A percentile compares a stretch with the other conserved stretches of the same genome.
Conservation (phyloP, 495 filamentous ascomycete genomes). For the Xylaria nigripes region DNA sequence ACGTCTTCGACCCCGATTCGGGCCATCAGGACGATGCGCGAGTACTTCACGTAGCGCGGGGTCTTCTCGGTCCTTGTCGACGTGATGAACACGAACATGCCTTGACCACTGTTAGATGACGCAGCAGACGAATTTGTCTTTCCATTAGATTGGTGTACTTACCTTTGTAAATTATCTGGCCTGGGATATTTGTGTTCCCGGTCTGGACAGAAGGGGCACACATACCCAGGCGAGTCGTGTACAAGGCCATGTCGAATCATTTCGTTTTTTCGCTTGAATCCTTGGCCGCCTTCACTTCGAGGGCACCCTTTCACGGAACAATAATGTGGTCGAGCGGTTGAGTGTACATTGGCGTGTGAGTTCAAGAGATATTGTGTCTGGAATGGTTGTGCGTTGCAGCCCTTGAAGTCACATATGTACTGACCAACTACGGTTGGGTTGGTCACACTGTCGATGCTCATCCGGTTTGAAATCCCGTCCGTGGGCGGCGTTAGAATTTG, state of each 20-base stretch:
- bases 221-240: conserved; percentile 90
- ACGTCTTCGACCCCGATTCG: conserved; percentile 71
- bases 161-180: conserved; percentile 97
- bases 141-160: conserved; percentile 20
- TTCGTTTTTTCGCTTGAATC: conserved; percentile 98
- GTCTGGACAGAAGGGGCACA: conserved; percentile 95
- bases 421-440: conserved; percentile 29
- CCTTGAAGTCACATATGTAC: conserved; percentile 43
- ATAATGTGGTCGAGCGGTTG: conserved; percentile 81
- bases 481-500: conserved; percentile 31
- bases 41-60: conserved; percentile 69
- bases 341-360: conserved; percentile 97
- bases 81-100: conserved; percentile 82
- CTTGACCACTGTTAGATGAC: conserved; percentile 36
- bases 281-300: conserved; percentile 75
- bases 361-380: conserved; percentile 77
- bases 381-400: conserved; percentile 78
- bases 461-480: conserved; percentile 34
- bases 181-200: conserved; percentile 93
- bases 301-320: conserved; percentile 76
- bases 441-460: conserved; percentile 44
- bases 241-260: conserved; percentile 98
- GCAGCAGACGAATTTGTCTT: neutral
- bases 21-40: conserved; percentile 75
- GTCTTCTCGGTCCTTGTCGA: conserved; percentile 82